These are phyloP conservation scores for Mycena metata DNA, from an alignment of 768 basidiomycete species.

Conservation along the genomic window DNA sequence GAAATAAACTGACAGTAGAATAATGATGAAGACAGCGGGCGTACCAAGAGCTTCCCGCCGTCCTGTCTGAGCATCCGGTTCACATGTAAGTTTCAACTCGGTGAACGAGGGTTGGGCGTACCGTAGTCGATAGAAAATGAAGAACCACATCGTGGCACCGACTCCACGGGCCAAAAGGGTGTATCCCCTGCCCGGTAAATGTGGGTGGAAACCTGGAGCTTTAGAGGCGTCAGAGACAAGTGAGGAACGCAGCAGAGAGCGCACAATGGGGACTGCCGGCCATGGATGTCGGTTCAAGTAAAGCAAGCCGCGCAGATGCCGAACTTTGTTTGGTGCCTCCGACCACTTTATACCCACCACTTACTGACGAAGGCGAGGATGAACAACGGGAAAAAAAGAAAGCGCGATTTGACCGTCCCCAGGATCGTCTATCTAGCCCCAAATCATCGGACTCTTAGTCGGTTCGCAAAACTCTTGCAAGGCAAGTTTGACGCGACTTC, in stretches of 20 bases:
- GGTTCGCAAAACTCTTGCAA: constrained; percentile 69
- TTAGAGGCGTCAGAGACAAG: constrained; percentile 23
- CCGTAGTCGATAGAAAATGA: constrained; percentile 97
- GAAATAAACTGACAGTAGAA: constrained; percentile 9
- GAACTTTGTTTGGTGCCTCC: constrained; percentile 20
- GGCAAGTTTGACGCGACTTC: constrained; percentile 45
- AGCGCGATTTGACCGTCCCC: constrained; percentile 56
- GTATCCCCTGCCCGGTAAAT: constrained; percentile 83
- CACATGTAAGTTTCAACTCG: constrained; percentile 14
- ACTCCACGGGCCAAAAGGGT: constrained; percentile 86
- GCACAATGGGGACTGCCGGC: constrained; percentile 54
- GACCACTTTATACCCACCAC: constrained; percentile 21
- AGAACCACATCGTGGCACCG: constrained; percentile 98
- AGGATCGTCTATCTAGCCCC: constrained; percentile 61
- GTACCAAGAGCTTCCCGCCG: constrained; percentile 79
- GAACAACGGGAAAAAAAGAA: constrained; percentile 58
- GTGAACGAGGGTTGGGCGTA: constrained; percentile 55
- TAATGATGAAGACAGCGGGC: constrained; percentile 29
- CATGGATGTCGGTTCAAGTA: constrained; percentile 35
- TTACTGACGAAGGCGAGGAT: constrained; percentile 42
- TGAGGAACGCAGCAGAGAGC: constrained; percentile 13
- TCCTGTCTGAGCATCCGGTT: constrained; percentile 68
- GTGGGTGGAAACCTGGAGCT: constrained; percentile 90
- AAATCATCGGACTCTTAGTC: constrained; percentile 50
- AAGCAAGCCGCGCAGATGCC: background rate